Evolutionary conservation across 2,329 filamentous ascomycete species (phyloP), one percentile per base, ranked within the genome.

Genomic region (Curvularia spicifera): DNA sequence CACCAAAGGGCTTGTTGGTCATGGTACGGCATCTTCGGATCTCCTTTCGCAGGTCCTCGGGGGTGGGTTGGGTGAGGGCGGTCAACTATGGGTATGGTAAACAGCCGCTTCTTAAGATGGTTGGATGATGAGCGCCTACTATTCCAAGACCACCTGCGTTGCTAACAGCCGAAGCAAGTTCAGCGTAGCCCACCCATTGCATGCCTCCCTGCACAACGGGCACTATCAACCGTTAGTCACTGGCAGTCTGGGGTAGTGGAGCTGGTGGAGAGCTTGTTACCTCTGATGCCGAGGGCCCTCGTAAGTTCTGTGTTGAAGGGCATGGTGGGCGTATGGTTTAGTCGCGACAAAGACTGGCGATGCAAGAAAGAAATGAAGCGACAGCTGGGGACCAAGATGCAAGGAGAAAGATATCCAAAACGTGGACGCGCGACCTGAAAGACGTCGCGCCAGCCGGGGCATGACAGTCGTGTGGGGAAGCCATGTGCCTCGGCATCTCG

Each of bases 31-130:
- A 96, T 80, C 87, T 89, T 64, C 86, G 89, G 79, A 99, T 99
- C 82, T 99, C 95, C 74, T 91, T 90, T 78, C 94, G 93, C 56
- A 99, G 88, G 75, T 91, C 93, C 78, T 93, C 91, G 47, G 95
- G 94, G 15, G 91, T 90, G 33, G 95, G 91, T 85, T 96, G 96
- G 53, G 96, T 98, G 72, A 98, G 88, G 47, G 90, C 91, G 29
- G 91, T 95, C 78, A 95, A 85, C 76, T 79, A 56, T 28, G 31
- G 15, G 20, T 8, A 47, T 48, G 31, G 65, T 72, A 48, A 71
- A 66, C 18, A 31, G 20, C 24, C 31, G 24, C 20, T 40, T 22
- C 13, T 26, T 42, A 13, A 42, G 15, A 50, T 6, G 43, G 28
- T 4, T 20, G 29, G 12, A 7, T 13, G 22, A 22, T 24, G 43